Evolutionary conservation across 129 eudicot genomes (phyloP).

Genomic region (Kitagawia praeruptora): DNA sequence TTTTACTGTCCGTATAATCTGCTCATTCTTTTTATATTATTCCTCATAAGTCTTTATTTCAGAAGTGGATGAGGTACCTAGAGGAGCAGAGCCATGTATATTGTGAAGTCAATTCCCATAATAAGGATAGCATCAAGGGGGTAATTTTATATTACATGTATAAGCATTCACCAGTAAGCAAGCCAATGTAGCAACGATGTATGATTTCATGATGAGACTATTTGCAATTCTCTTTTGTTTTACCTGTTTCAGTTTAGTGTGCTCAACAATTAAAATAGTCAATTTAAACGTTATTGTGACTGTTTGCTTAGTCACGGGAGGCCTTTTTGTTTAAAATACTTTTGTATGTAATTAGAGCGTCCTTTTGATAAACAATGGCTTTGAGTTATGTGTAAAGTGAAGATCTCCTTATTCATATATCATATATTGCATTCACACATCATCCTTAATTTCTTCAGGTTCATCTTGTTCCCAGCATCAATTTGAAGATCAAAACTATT

Average conservation of each 20-base stretch:
- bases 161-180: neutral
- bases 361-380: neutral
- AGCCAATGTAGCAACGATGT: neutral
- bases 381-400: neutral
- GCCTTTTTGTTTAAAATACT: neutral
- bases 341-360: neutral
- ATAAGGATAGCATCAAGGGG: constrained; percentile 63
- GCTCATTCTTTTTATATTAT: neutral
- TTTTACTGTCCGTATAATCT: neutral
- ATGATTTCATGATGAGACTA: neutral
- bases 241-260: neutral
- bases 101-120: constrained; percentile 70
- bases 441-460: neutral
- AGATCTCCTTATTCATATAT: neutral
- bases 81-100: constrained; percentile 30
- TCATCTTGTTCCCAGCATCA: neutral
- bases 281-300: neutral
- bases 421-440: neutral
- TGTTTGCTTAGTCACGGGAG: neutral
- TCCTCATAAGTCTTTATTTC: neutral
- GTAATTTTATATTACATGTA: constrained; percentile 18
- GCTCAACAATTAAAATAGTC: neutral
- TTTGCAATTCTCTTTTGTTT: neutral
- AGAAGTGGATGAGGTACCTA: constrained; percentile 65
- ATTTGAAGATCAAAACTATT: neutral